Evolutionary conservation across 2,329 filamentous ascomycete genomes (phyloP), one percentile per base, ranked within the genome.

Genomic region (Aspergillus fumigatiaffinis): DNA sequence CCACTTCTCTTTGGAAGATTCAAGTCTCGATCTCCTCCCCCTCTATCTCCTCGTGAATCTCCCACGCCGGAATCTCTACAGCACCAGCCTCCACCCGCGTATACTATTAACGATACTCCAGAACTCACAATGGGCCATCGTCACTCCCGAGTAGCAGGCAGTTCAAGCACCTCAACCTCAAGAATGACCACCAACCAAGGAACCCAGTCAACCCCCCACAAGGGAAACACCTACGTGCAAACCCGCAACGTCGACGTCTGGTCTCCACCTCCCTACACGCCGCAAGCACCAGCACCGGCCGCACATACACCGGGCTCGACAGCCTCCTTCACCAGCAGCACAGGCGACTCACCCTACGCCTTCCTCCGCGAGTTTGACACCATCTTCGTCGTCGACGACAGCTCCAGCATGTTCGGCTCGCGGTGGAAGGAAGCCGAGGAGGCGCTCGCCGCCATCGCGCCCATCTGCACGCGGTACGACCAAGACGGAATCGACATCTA

Each of bases 301-400:
- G 49, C 20, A 42, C 21, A 52, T 10, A 29, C 53, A 38, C 20
- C 38, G 21, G 32, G 21, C 48, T 52, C 51, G 38, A 32, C 46
- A 54, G 54, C 72, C 73, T 10, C 71, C 71, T 41, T 69, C 68
- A 23, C 60, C 67, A 50, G 57, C 58, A 51, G 60, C 67, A 50
- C 23, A 2, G 53, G 38, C 9, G 87, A 91, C 63, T 87, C 91
- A 66, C 83, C 81, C 1, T 94, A 90, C 70, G 82, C 86, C 2
- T 96, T 96, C 70, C 85, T 97, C 4, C 72, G 76, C 46, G 81
- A 81, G 17, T 97, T 96, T 70, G 91, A 97, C 76, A 97, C 92
- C 32, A 77, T 93, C 55, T 92, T 97, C 71, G 76, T 97, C 1
- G 91, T 97, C 69, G 93, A 97, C 70, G 93, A 97, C 77, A 92